Percentiles rank a stretch among this genome's conserved stretches.
phyloP scores from a whole-genome alignment of 2,329 filamentous ascomycete genomes.

The Diplodia mutila region DNA sequence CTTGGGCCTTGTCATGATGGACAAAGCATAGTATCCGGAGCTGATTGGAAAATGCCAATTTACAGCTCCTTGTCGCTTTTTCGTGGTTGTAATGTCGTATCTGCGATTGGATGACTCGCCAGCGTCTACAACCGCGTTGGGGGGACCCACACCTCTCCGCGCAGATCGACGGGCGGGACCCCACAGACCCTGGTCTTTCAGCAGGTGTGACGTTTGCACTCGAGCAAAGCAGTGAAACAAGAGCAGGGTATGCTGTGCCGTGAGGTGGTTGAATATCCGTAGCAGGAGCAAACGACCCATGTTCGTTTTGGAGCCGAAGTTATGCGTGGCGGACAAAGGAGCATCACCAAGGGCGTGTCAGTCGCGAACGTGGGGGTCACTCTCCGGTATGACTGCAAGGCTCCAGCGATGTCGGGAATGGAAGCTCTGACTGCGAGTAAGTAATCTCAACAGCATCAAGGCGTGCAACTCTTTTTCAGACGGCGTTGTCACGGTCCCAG shows the following conservation, averaged over 20 bases:
- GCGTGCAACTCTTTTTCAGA: background rate
- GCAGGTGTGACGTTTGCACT: background rate
- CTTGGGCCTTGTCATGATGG: too few species aligned
- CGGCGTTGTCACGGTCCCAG: background rate
- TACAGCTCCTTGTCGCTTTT: background rate
- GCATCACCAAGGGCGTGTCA: background rate
- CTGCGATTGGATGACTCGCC: background rate
- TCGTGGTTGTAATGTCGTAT: background rate
- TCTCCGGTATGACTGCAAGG: background rate
- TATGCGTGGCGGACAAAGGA: background rate
- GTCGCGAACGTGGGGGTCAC: background rate
- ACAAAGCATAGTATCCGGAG: too few species aligned
- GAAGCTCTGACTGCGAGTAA: background rate
- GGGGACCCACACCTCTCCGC: background rate
- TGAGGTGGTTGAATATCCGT: background rate
- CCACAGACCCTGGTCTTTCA: background rate
- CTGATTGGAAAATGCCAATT: too few species aligned
- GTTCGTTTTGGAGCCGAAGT: background rate
- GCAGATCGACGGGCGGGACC: background rate
- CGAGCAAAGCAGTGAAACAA: background rate
- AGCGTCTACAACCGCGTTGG: background rate
- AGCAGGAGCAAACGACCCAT: background rate
- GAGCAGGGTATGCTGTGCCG: background rate
- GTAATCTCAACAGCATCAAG: background rate
- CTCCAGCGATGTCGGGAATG: background rate